A percentile compares a stretch with the other conserved stretches of the same genome.
phyloP scores from a whole-genome alignment of 1,284 basidiomycete species.

The Ceratobasidium sp. region DNA sequence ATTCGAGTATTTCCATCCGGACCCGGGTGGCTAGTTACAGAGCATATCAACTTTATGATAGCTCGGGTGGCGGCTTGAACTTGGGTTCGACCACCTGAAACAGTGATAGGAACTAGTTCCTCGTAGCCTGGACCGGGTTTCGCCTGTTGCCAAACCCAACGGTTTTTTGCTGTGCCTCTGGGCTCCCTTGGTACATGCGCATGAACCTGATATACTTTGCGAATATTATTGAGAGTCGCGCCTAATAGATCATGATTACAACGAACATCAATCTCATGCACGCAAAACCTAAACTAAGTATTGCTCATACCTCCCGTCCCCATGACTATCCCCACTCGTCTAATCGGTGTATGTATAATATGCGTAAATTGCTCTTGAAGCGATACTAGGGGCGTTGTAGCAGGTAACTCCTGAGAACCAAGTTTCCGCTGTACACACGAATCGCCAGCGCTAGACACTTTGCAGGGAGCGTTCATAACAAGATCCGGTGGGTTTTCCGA shows the following conservation, averaged over 20 bases:
- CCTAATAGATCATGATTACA: too few species aligned
- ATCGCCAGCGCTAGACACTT: too few species aligned
- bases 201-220: slow-evolving; percentile 4
- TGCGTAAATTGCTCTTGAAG: not conserved
- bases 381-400: too few species aligned
- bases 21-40: not conserved
- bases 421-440: too few species aligned
- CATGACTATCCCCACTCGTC: not conserved
- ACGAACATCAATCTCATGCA: too few species aligned
- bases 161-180: not conserved
- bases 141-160: not conserved
- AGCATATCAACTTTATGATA: not conserved
- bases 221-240: not conserved
- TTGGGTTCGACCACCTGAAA: not conserved
- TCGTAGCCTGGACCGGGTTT: not conserved
- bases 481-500: too few species aligned
- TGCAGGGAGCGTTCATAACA: too few species aligned
- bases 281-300: too few species aligned
- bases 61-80: not conserved
- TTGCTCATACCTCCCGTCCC: not conserved
- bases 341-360: not conserved
- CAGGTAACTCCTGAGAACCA: too few species aligned
- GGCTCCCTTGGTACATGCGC: not conserved
- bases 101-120: not conserved
- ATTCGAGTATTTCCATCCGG: not conserved